A percentile compares a stretch with the other conserved stretches of the same genome.
phyloP scores from a whole-genome alignment of 345 rosid species.

The Eucalyptus rudis region DNA sequence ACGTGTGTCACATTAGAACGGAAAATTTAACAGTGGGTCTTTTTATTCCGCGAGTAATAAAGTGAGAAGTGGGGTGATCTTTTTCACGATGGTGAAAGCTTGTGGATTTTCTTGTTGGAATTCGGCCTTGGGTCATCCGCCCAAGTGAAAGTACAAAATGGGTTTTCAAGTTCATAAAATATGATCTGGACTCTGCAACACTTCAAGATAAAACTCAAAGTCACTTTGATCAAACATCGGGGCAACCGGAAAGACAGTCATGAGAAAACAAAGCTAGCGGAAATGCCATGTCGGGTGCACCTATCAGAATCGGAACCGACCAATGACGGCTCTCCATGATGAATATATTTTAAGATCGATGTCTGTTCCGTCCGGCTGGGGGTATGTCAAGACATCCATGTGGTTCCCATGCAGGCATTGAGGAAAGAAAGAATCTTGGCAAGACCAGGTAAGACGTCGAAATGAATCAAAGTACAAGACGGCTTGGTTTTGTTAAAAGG shows the following conservation, averaged over 20 bases:
- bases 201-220: not conserved
- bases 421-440: not conserved
- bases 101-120: not conserved
- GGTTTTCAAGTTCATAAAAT: not conserved
- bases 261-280: not conserved
- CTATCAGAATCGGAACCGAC: not conserved
- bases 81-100: not conserved
- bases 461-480: not conserved
- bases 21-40: not conserved
- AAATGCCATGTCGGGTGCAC: not conserved
- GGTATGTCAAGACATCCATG: not conserved
- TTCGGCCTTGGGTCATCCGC: not conserved
- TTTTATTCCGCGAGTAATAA: not conserved
- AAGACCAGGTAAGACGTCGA: not conserved
- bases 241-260: not conserved
- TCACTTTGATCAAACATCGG: not conserved
- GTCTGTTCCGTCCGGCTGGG: not conserved
- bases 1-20: not conserved
- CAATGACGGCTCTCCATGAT: not conserved
- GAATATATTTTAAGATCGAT: not conserved
- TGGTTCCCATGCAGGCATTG: not conserved
- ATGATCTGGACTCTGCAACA: not conserved
- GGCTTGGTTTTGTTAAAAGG: not conserved
- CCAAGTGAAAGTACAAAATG: not conserved
- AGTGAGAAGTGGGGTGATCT: not conserved